phyloP scores from a whole-genome alignment of 202 grass and related monocot species.

The Carex sylvatica region DNA sequence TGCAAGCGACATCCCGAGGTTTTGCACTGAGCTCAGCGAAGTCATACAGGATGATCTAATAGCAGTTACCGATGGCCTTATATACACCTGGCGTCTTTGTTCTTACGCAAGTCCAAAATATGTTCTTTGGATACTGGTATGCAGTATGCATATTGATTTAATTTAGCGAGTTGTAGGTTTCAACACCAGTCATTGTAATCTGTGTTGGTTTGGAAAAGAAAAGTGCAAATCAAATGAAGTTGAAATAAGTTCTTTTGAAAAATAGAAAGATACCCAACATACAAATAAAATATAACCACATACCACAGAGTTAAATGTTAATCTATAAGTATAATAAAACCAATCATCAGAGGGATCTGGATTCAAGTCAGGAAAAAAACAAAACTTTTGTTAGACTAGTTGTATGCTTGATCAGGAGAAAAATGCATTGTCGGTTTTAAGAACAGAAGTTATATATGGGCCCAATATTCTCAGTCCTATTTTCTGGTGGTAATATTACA shows the following conservation, averaged over 20 bases:
- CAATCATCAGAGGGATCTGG: not conserved
- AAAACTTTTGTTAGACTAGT: not conserved
- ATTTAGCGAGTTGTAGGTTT: not conserved
- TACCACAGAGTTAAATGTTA: not conserved
- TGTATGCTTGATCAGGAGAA: not conserved
- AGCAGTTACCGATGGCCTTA: conserved; percentile 87
- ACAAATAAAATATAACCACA: conserved; percentile 9
- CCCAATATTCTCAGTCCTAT: not conserved
- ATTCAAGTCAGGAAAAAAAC: not conserved
- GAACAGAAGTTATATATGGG: not conserved
- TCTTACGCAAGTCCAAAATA: conserved; percentile 99
- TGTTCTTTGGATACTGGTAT: conserved; percentile 95
- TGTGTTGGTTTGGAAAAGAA: not conserved
- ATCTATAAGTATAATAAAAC: not conserved
- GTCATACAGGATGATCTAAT: conserved; percentile 95
- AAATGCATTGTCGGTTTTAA: not conserved
- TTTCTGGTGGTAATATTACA: not conserved
- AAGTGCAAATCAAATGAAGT: not conserved
- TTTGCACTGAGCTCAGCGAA: conserved; percentile 94
- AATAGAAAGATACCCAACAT: not conserved
- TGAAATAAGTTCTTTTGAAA: conserved; percentile 7
- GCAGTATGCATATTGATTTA: not conserved
- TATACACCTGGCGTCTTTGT: conserved; percentile 97
- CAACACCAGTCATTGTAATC: not conserved
- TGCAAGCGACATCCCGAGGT: conserved; percentile 95